phyloP scores from a whole-genome alignment of 2,329 filamentous ascomycete genomes.

The Phaeophleospora eucalypticola region DNA sequence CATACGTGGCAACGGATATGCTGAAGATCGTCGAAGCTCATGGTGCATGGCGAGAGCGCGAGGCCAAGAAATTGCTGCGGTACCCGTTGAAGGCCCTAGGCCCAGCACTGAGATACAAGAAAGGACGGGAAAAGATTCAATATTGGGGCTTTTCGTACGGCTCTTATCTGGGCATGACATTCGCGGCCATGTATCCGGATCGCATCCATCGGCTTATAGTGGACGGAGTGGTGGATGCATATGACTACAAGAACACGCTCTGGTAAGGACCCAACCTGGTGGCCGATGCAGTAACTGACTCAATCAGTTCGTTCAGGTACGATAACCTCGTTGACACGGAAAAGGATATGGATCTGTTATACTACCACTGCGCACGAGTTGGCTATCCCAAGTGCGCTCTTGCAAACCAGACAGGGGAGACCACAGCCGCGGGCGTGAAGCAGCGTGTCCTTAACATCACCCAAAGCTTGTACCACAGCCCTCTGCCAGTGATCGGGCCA shows the following conservation, averaged over 20 bases:
- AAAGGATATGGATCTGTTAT: conserved; percentile 42
- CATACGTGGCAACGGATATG: conserved; percentile 48
- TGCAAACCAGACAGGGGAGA: conserved; percentile 29
- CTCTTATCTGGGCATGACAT: conserved; percentile 41
- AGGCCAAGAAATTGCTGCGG: conserved; percentile 18
- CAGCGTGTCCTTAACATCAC: conserved; percentile 32
- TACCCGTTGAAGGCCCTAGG: not conserved
- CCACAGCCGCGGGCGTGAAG: conserved; percentile 35
- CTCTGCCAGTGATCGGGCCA: conserved; percentile 34
- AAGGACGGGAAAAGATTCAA: conserved; percentile 34
- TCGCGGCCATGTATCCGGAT: conserved; percentile 40
- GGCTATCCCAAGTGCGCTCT: conserved; percentile 41
- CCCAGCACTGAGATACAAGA: conserved; percentile 19
- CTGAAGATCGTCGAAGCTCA: conserved; percentile 45
- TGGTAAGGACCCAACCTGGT: no score
- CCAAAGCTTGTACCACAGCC: conserved; percentile 38
- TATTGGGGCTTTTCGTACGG: conserved; percentile 45
- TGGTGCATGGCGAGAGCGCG: conserved; percentile 29
- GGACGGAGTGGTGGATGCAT: conserved; percentile 45
- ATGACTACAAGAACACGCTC: conserved; percentile 35
- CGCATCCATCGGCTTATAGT: conserved; percentile 37
- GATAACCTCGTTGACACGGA: conserved; percentile 44
- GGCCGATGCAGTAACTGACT: no score
- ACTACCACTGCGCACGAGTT: conserved; percentile 42
- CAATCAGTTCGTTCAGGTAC: no score